Conservation (phyloP, 371 early-diverging fungal species). For the Mortierella sp. region DNA sequence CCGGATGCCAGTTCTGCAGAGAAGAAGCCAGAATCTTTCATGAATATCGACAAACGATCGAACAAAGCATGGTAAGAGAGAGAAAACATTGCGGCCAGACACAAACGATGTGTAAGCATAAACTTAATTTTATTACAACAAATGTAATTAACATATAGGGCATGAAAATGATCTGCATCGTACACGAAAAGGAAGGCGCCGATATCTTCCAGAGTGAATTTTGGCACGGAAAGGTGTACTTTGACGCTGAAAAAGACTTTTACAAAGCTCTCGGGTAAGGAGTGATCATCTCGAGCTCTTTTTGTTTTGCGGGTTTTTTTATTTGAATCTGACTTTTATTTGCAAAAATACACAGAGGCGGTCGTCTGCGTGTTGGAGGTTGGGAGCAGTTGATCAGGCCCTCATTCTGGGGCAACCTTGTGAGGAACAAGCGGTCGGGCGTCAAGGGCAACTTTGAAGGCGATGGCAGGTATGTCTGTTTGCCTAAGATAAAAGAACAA, state of each 20-base stretch:
- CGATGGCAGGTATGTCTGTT: slow-evolving; percentile 33
- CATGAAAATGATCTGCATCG: slow-evolving; percentile 60
- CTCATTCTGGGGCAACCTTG: slow-evolving; percentile 42
- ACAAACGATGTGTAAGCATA: background rate
- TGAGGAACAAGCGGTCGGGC: slow-evolving; percentile 50
- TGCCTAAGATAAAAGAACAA: too few species aligned
- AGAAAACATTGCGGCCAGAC: background rate
- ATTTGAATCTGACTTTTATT: background rate
- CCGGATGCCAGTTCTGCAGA: slow-evolving; percentile 65
- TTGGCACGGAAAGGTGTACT: slow-evolving; percentile 59
- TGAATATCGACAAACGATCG: slow-evolving; percentile 39
- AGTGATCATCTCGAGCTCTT: background rate
- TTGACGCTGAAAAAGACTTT: slow-evolving; percentile 57
- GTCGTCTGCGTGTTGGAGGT: slow-evolving; percentile 43
- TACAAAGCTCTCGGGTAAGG: slow-evolving; percentile 59
- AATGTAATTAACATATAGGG: slow-evolving; percentile 16
- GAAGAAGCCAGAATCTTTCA: slow-evolving; percentile 59
- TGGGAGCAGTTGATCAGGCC: slow-evolving; percentile 44
- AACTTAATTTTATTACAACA: background rate
- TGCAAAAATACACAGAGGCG: slow-evolving; percentile 9
- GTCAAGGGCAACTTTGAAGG: slow-evolving; percentile 54
- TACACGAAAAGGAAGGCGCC: slow-evolving; percentile 61
- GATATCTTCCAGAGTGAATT: slow-evolving; percentile 57
- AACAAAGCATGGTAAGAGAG: slow-evolving; percentile 40
- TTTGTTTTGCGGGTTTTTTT: background rate